Conservation (phyloP, 805 yeast genomes). For the Jamesozyma lodderae region DNA sequence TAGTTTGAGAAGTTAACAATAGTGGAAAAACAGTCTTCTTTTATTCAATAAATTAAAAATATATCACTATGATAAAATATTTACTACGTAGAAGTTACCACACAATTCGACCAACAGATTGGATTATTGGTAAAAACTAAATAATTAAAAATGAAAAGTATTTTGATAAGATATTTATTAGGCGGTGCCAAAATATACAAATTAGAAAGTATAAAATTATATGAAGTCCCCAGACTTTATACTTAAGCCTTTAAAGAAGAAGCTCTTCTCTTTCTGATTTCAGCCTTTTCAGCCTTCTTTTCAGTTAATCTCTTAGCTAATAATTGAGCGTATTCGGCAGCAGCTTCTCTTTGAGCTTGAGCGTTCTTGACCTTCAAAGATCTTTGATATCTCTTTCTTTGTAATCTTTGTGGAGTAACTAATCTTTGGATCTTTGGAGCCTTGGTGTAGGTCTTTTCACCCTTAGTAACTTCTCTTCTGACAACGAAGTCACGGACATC, state of each 20-base stretch:
- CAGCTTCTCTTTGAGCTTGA: slow-evolving; percentile 99
- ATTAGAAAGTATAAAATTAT: slow-evolving; percentile 12
- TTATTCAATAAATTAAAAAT: no score
- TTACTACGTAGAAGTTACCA: no score
- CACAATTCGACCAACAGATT: no score
- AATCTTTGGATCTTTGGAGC: slow-evolving; percentile 99
- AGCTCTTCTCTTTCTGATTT: slow-evolving; percentile 99
- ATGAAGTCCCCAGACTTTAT: slow-evolving; percentile 7
- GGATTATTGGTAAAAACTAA: no score
- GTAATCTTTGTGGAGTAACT: slow-evolving; percentile 97
- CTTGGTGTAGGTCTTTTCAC: slow-evolving; percentile 97
- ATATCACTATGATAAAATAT: no score
- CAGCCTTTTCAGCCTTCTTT: slow-evolving; percentile 97
- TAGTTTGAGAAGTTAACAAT: no score
- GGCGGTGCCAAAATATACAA: slow-evolving; percentile 13
- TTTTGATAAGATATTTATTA: slow-evolving; percentile 7
- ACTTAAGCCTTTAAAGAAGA: slow-evolving; percentile 87
- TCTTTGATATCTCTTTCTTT: slow-evolving; percentile 96
- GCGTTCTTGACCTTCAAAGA: slow-evolving; percentile 93
- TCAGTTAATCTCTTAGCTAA: slow-evolving; percentile 97
- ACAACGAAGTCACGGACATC: slow-evolving; percentile 72
- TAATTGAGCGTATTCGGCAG: slow-evolving; percentile 99
- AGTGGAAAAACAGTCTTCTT: no score
- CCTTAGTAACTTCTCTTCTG: slow-evolving; percentile 97
- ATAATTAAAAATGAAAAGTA: slow-evolving; percentile 4